A percentile compares a stretch with the other conserved stretches of the same genome.
phyloP scores from a whole-genome alignment of 129 eudicot species.

The Helichrysum umbraculigerum region DNA sequence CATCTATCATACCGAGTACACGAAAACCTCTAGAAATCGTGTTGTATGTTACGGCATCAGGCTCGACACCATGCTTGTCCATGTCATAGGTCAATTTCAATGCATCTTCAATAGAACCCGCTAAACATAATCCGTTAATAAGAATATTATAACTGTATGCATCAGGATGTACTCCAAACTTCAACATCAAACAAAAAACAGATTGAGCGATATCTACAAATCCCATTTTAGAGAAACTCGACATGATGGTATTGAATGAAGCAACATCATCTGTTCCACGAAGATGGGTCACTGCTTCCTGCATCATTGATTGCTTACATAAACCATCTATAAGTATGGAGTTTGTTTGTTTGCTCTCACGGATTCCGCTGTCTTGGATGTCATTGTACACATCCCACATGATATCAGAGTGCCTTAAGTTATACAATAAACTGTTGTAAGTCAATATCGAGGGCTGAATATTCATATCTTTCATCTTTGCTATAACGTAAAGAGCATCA shows the following conservation, averaged over 20 bases:
- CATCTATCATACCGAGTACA: slow-evolving; percentile 59
- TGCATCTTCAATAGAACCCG: slow-evolving; percentile 89
- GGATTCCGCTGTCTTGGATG: slow-evolving; percentile 49
- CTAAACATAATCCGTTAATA: slow-evolving; percentile 72
- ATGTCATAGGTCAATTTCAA: slow-evolving; percentile 61
- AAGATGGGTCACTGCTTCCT: slow-evolving; percentile 57
- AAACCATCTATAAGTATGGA: slow-evolving; percentile 76
- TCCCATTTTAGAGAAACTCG: slow-evolving; percentile 65
- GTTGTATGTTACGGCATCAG: slow-evolving; percentile 72
- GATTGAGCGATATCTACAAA: slow-evolving; percentile 70
- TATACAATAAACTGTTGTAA: slow-evolving; percentile 72
- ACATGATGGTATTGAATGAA: slow-evolving; percentile 71
- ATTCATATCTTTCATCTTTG: slow-evolving; percentile 70
- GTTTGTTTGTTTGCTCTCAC: slow-evolving; percentile 50
- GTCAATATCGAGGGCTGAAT: slow-evolving; percentile 70
- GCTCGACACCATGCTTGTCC: slow-evolving; percentile 71
- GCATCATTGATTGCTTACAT: slow-evolving; percentile 66
- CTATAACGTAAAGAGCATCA: slow-evolving; percentile 73
- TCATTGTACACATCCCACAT: slow-evolving; percentile 66
- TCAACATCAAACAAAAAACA: slow-evolving; percentile 73
- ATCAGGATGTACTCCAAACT: slow-evolving; percentile 79
- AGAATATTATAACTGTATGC: slow-evolving; percentile 83
- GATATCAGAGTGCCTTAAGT: slow-evolving; percentile 54
- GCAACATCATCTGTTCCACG: slow-evolving; percentile 45
- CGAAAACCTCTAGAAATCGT: slow-evolving; percentile 72